Percentiles rank a stretch among this genome's conserved stretches.
Conservation (phyloP, 2,329 filamentous ascomycete species). For the Epichloe bromicola region DNA sequence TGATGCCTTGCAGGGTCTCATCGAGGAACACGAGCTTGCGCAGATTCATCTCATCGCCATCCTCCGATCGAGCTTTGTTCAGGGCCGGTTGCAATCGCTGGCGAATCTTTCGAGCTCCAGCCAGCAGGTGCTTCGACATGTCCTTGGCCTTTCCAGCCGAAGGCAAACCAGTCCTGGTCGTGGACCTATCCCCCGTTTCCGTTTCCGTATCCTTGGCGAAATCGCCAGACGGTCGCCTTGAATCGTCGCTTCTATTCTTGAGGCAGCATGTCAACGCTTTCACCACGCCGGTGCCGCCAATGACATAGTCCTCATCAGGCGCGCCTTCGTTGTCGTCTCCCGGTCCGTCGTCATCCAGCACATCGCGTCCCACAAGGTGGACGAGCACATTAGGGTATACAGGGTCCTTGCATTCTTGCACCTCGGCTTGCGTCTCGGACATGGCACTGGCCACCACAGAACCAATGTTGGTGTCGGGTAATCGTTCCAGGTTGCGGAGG, state of each 20-base stretch:
- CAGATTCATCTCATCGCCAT: constrained; percentile 62
- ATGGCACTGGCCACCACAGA: constrained; percentile 30
- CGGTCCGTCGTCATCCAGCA: constrained; percentile 31
- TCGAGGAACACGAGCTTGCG: constrained; percentile 80
- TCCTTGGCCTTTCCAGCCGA: constrained; percentile 59
- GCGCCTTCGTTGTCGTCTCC: constrained; percentile 55
- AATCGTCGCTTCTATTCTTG: constrained; percentile 58
- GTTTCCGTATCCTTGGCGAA: constrained; percentile 37
- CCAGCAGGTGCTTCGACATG: constrained; percentile 82
- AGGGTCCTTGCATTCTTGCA: constrained; percentile 17
- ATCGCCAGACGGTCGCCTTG: constrained; percentile 38
- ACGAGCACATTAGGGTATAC: constrained; percentile 67
- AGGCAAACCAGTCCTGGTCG: constrained; percentile 27
- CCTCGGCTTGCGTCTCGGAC: constrained; percentile 23
- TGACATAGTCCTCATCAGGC: constrained; percentile 87
- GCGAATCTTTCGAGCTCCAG: constrained; percentile 80
- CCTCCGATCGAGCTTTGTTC: constrained; percentile 54
- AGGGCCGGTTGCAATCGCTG: constrained; percentile 72
- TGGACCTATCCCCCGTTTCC: constrained; percentile 27
- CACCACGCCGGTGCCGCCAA: constrained; percentile 87
- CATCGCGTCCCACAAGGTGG: constrained; percentile 68
- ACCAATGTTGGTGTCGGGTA: constrained; percentile 52
- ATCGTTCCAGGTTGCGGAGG: constrained; percentile 75
- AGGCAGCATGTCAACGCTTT: constrained; percentile 87
- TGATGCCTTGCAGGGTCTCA: constrained; percentile 77